Percentiles rank a stretch among this genome's conserved stretches.
phyloP scores from a whole-genome alignment of 805 yeast species.

The Candida germanica region DNA sequence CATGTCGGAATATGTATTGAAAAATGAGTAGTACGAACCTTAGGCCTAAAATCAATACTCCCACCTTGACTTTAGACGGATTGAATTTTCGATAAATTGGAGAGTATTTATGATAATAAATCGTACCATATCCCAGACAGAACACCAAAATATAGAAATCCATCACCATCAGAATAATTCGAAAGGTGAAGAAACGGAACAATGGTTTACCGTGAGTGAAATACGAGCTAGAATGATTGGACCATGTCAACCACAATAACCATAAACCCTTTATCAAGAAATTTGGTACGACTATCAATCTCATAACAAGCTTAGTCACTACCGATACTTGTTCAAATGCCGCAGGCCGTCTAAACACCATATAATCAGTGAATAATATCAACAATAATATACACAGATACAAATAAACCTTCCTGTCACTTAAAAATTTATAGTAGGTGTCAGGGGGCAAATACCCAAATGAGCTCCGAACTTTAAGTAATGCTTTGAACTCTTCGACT shows the following conservation, averaged over 20 bases:
- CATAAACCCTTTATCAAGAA: neutral
- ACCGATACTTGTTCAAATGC: neutral
- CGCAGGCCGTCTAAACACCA: neutral
- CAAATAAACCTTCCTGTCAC: neutral
- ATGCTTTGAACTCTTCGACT: neutral
- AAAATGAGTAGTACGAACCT: neutral
- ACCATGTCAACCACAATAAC: too few relatives aligned
- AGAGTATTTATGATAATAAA: slow-evolving; percentile 1
- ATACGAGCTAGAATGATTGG: too few relatives aligned
- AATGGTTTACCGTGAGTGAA: neutral
- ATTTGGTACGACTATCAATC: neutral
- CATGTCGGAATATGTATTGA: neutral
- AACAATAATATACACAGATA: neutral
- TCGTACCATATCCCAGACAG: slow-evolving; percentile 3
- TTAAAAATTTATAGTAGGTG: neutral
- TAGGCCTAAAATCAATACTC: neutral
- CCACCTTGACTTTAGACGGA: neutral
- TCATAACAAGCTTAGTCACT: neutral
- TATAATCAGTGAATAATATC: neutral
- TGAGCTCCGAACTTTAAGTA: neutral
- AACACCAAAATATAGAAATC: neutral
- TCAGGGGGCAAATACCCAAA: neutral
- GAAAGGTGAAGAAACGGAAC: neutral
- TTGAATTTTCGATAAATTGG: neutral
- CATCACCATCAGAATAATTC: neutral